Percentiles rank a stretch among this genome's conserved stretches.
These are phyloP conservation scores for Dothistroma septosporum DNA, from an alignment of 2,329 filamentous ascomycete species.

Conservation along the genomic window DNA sequence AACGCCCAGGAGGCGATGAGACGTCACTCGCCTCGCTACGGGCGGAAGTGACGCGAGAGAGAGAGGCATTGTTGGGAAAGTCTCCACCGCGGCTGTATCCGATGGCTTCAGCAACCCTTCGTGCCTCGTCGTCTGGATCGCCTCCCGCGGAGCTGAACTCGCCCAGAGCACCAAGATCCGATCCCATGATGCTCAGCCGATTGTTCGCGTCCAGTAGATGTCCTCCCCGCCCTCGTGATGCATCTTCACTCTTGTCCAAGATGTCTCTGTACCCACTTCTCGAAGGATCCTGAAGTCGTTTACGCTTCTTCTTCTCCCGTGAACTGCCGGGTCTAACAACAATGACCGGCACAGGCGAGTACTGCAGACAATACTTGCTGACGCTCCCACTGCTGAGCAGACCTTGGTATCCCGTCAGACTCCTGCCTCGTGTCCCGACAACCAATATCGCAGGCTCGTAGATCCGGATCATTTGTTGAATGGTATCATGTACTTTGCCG, in stretches of 20 bases:
- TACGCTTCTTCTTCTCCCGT: conserved; percentile 83
- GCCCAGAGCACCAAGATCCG: conserved; percentile 35
- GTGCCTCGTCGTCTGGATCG: conserved; percentile 35
- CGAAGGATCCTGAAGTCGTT: conserved; percentile 71
- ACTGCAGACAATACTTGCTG: conserved; percentile 90
- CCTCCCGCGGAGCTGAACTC: conserved; percentile 25
- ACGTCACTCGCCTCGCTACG: conserved; percentile 31
- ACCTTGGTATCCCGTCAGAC: conserved; percentile 79
- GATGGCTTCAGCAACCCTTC: conserved; percentile 40
- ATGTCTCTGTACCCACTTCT: conserved; percentile 75
- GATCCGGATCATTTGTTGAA: conserved; percentile 85
- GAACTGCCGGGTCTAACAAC: conserved; percentile 85
- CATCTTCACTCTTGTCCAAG: conserved; percentile 57
- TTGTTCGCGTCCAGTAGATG: conserved; percentile 51
- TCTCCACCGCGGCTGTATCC: conserved; percentile 26
- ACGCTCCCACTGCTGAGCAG: conserved; percentile 76
- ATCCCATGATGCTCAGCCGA: conserved; percentile 43
- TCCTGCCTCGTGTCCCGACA: conserved; percentile 81
- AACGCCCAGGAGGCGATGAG: conserved; percentile 46
- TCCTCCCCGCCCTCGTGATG: conserved; percentile 43
- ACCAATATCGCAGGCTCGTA: conserved; percentile 89
- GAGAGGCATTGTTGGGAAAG: conserved; percentile 16
- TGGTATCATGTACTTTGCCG: conserved; percentile 84
- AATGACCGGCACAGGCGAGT: conserved; percentile 87
- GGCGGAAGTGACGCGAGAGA: conserved; percentile 29